These are phyloP conservation scores for Hymenoscyphus fraxineus DNA, from an alignment of 2,329 filamentous ascomycete genomes.

Conservation along the genomic window DNA sequence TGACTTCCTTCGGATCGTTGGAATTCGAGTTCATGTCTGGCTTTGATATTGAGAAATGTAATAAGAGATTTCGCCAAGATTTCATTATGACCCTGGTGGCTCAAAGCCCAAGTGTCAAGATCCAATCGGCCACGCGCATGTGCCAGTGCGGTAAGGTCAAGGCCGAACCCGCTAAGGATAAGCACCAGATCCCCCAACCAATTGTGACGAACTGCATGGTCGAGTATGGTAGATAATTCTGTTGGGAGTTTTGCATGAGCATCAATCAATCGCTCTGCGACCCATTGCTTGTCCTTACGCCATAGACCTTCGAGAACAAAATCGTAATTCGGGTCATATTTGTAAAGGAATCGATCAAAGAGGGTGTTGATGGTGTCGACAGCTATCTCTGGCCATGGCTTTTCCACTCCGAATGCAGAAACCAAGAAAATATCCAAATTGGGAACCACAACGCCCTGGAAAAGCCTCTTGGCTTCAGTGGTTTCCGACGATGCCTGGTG, in stretches of 20 bases:
- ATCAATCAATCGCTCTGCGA: conserved; percentile 74
- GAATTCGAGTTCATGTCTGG: conserved; percentile 71
- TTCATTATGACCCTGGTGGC: conserved; percentile 56
- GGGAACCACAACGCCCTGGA: conserved; percentile 64
- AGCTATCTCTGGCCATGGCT: conserved; percentile 72
- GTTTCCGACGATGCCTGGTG: conserved; percentile 59
- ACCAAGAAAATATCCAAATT: conserved; percentile 78
- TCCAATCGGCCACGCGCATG: conserved; percentile 79
- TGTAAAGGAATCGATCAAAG: conserved; percentile 79
- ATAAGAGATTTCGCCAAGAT: conserved; percentile 69
- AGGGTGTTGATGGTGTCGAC: conserved; percentile 71
- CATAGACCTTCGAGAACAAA: conserved; percentile 90
- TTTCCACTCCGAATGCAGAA: conserved; percentile 71
- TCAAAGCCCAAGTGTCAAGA: conserved; percentile 74
- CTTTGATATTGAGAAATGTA: conserved; percentile 81
- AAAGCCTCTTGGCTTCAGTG: conserved; percentile 60
- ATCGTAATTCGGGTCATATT: conserved; percentile 72
- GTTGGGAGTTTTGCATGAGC: conserved; percentile 68
- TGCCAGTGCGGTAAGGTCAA: conserved; percentile 81
- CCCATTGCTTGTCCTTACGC: conserved; percentile 86
- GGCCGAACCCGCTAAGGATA: conserved; percentile 67
- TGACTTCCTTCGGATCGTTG: conserved; percentile 67
- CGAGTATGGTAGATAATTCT: conserved; percentile 65
- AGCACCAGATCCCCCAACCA: conserved; percentile 78
- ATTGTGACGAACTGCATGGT: conserved; percentile 74